These are phyloP conservation scores for Perkinsus chesapeaki DNA, from an alignment of 169 alveolate species.

Conservation along the genomic window DNA sequence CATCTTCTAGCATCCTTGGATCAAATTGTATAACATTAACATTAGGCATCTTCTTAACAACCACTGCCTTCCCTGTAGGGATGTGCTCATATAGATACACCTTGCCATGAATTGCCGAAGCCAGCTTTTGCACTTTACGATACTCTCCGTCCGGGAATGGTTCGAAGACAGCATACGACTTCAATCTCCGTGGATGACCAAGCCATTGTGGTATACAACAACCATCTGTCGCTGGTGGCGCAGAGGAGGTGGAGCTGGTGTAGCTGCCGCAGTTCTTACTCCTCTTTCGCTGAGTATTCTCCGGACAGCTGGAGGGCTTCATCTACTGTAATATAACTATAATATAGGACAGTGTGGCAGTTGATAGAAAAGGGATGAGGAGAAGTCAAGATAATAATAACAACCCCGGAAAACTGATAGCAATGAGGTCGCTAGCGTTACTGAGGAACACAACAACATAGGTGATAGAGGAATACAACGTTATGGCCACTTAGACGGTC, in stretches of 20 bases:
- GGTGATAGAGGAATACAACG: background rate
- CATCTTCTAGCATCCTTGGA: conserved; percentile 17
- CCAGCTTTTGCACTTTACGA: background rate
- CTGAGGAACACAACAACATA: background rate
- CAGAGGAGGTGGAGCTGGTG: background rate
- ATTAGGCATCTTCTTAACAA: conserved; percentile 16
- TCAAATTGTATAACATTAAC: background rate
- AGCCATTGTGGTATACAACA: background rate
- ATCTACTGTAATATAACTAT: background rate
- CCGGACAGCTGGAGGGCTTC: background rate
- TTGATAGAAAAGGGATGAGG: background rate
- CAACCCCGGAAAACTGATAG: background rate
- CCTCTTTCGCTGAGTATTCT: background rate
- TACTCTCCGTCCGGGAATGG: background rate
- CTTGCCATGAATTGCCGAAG: conserved; percentile 21
- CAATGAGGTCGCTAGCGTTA: background rate
- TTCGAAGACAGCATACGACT: background rate
- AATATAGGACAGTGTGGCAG: background rate
- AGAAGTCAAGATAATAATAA: background rate
- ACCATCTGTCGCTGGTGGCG: background rate
- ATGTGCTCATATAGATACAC: conserved; percentile 16
- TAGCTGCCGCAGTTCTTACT: background rate
- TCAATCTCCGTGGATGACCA: background rate
- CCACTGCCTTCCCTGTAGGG: conserved; percentile 10
- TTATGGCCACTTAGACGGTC: background rate